Base-by-base conservation (phyloP, 2,329 filamentous ascomycete genomes). In the Exutisphaerella laricina region DNA sequence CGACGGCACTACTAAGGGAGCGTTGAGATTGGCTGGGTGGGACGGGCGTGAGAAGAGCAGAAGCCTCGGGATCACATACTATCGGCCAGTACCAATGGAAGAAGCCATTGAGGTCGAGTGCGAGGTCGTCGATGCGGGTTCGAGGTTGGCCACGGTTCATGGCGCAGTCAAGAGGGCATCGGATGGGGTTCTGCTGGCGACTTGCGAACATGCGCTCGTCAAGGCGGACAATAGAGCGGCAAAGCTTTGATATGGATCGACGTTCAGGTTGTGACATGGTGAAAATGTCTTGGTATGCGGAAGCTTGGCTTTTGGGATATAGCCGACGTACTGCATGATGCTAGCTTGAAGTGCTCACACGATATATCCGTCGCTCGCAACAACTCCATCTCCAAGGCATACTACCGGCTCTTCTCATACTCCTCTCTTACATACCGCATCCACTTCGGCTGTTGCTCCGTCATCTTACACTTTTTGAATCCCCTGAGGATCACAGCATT, bases 31-130 rank as follows among this genome's bases (percentile, higher is more conserved):
- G 10, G 34, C 50, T 7, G 14, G 17, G 5, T 70, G 67, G 67
- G 40, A 40, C 5, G 51, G 56, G 7, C 65, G 60, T 3, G 64
- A 68, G 45, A 68, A 71, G 16, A 63, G 57, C 34, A 46, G 63
- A 20, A 63, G 54, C 30, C 56, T 73, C 44, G 70, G 66, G 49
- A 69, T 70, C 37, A 69, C 62, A 3, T 73, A 71, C 46, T 51
- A 72, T 33, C 56, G 67, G 8, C 69, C 68, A 5, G 64, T 66
- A 14, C 54, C 58, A 4, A 54, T 66, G 37, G 70, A 67, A 1
- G 51, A 64, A 36, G 61, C 61, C 39, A 41, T 70, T 9, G 54
- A 58, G 17, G 57, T 71, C 18, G 66, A 70, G 49, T 65, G 65
- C 45, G 62, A 68, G 53, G 62, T 71, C 4, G 62, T 71, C 33